Evolutionary conservation across 257 asterid genomes (phyloP).

Genomic region (Paulownia fortunei): DNA sequence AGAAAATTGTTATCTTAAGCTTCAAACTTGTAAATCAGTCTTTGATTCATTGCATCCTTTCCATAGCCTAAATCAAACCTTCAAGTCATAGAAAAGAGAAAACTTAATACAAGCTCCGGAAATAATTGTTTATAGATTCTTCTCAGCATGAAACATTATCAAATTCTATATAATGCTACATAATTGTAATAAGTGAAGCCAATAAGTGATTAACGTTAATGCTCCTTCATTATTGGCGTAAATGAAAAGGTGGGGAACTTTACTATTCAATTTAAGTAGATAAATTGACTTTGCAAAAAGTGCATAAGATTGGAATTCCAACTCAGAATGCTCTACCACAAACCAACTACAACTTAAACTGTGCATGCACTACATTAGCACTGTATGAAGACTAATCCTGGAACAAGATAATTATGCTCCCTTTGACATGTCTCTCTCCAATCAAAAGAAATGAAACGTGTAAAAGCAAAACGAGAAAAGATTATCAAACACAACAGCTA

Average conservation of each 20-base stretch:
- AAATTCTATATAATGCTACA: not conserved
- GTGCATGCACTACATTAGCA: not conserved
- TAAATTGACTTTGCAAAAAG: constrained; percentile 3
- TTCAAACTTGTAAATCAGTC: not conserved
- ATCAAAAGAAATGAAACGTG: constrained; percentile 10
- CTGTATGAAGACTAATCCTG: not conserved
- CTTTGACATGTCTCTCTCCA: constrained; percentile 27
- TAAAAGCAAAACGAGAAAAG: not conserved
- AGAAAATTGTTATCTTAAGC: not conserved
- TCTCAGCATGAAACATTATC: not conserved
- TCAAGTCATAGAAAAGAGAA: not conserved
- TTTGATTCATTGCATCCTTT: not conserved
- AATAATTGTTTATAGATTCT: not conserved
- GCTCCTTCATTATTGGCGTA: not conserved
- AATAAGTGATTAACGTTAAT: not conserved
- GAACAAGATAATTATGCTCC: constrained; percentile 19
- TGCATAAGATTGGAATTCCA: constrained; percentile 37
- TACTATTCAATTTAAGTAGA: constrained; percentile 11
- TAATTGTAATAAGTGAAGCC: not conserved
- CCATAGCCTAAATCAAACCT: not conserved
- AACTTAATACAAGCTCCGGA: not conserved
- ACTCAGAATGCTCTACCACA: constrained; percentile 39
- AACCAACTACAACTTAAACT: constrained; percentile 6
- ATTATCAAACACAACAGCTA: not conserved
- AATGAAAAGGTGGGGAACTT: constrained; percentile 26